Evolutionary conservation across 2,329 filamentous ascomycete species (phyloP).

Genomic region (Grosmannia clavigera): DNA sequence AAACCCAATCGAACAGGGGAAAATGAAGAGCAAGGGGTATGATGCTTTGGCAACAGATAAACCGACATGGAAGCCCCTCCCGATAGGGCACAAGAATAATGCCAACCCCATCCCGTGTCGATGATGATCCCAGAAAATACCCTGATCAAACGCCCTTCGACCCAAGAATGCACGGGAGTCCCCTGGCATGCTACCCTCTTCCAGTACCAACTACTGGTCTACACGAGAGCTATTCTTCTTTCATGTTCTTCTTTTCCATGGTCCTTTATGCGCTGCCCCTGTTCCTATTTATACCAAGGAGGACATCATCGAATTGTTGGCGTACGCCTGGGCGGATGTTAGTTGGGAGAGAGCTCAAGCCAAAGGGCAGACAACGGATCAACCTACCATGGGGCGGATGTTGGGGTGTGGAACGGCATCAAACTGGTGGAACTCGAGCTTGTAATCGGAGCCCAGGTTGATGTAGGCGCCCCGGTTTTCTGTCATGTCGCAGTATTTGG

Average conservation of each 20-base stretch:
- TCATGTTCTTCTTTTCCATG: not conserved
- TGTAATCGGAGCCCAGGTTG: conserved; percentile 85
- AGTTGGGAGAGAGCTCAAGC: not conserved
- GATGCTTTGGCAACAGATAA: not conserved
- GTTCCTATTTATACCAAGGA: conserved; percentile 49
- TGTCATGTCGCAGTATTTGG: conserved; percentile 93
- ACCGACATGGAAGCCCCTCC: not conserved
- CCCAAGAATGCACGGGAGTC: not conserved
- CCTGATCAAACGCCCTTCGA: conserved; percentile 1
- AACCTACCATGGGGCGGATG: conserved; percentile 75
- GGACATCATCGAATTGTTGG: conserved; percentile 69
- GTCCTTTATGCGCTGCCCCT: not conserved
- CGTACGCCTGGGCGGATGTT: conserved; percentile 53
- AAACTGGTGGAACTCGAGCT: conserved; percentile 85
- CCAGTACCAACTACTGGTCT: not conserved
- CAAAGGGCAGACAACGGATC: too few relatives aligned
- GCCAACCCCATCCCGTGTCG: not conserved
- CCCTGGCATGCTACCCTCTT: not conserved
- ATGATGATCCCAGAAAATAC: not conserved
- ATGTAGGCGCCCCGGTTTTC: conserved; percentile 98
- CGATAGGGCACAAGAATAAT: not conserved
- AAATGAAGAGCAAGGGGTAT: not conserved
- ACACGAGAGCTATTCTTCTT: not conserved
- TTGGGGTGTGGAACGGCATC: conserved; percentile 93
- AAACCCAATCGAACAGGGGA: not conserved